A percentile compares a stretch with the other conserved stretches of the same genome.
These are phyloP conservation scores for Globisporangium mamillatum DNA, from an alignment of 352 stramenopile genomes.

Conservation along the genomic window DNA sequence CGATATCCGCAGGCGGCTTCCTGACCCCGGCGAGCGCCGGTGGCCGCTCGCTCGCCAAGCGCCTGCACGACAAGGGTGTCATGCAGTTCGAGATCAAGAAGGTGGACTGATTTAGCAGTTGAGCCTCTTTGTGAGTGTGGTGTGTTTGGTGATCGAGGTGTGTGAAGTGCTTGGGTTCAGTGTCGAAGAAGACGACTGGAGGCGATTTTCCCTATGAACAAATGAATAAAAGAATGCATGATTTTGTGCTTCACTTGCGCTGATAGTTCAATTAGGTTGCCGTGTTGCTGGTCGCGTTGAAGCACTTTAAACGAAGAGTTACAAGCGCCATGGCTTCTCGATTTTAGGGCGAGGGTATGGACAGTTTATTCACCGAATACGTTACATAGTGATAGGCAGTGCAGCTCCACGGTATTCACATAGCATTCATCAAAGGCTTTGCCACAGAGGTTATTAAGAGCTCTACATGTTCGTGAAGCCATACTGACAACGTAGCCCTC, in stretches of 20 bases:
- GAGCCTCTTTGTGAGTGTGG: background rate
- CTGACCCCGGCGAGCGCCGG: conserved; percentile 38
- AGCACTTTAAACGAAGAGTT: too few relatives aligned
- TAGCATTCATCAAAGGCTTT: too few relatives aligned
- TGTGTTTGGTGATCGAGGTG: background rate
- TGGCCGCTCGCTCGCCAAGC: conserved; percentile 30
- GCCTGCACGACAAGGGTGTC: conserved; percentile 37
- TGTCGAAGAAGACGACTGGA: background rate
- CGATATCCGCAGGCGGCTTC: conserved; percentile 29
- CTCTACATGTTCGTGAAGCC: too few relatives aligned
- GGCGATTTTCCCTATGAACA: background rate
- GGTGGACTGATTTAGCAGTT: background rate
- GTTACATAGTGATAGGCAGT: too few relatives aligned
- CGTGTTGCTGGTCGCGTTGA: too few relatives aligned
- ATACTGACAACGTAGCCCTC: too few relatives aligned
- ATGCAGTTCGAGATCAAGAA: conserved; percentile 31
- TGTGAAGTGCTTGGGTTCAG: background rate
- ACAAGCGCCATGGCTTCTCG: too few relatives aligned
- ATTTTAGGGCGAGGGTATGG: too few relatives aligned
- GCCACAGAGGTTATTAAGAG: too few relatives aligned
- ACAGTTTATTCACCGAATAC: too few relatives aligned
- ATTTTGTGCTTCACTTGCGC: background rate
- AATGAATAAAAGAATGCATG: background rate
- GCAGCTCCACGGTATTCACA: too few relatives aligned
- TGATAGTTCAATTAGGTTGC: background rate